phyloP scores from a whole-genome alignment of 768 basidiomycete genomes.

The Tulasnella sp. region DNA sequence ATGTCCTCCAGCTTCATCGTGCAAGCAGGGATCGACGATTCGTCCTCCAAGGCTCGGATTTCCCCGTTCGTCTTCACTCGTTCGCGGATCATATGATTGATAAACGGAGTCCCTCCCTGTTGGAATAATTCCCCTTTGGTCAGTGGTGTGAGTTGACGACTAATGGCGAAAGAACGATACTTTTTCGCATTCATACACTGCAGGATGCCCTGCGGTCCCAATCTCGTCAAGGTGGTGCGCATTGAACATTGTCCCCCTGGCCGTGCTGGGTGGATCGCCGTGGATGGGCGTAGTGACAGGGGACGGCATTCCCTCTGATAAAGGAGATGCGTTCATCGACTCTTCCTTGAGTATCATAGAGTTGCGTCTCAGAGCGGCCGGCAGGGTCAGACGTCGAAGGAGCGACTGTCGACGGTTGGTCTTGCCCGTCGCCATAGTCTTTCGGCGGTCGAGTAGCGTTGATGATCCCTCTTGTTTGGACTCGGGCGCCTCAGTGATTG shows the following conservation, averaged over 20 bases:
- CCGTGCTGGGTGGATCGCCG: background rate
- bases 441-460: background rate
- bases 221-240: constrained; percentile 11
- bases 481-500: background rate
- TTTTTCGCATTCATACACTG: constrained; percentile 37
- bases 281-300: background rate
- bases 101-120: constrained; percentile 20
- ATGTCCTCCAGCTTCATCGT: constrained; percentile 52
- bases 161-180: constrained; percentile 27
- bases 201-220: constrained; percentile 48
- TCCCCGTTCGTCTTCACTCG: constrained; percentile 72
- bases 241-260: background rate
- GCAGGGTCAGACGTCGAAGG: background rate
- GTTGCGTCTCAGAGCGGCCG: background rate
- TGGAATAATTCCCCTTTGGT: background rate
- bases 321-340: background rate
- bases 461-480: background rate
- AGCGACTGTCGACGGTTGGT: background rate
- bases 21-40: constrained; percentile 53
- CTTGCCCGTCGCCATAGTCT: background rate
- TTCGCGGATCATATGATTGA: constrained; percentile 76
- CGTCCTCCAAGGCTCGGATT: constrained; percentile 71
- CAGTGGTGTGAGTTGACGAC: background rate
- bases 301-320: background rate
- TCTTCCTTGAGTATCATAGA: background rate